Percentiles rank a stretch among this genome's conserved stretches.
Conservation (phyloP, 78 protist species). For the Dictyostelium purpureum region DNA sequence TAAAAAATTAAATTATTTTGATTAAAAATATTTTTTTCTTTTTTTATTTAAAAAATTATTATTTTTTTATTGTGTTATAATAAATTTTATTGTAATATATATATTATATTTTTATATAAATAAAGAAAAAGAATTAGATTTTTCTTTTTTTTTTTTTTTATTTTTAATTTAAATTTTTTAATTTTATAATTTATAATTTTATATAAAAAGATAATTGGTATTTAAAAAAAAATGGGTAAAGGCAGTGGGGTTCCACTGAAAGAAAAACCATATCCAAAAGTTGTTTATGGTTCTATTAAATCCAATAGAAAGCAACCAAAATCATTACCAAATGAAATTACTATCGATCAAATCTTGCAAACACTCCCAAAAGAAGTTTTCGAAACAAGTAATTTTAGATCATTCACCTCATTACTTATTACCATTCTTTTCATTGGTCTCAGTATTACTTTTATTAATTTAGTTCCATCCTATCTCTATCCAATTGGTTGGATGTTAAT, state of each 20-base stretch:
- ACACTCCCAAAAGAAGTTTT: slow-evolving; percentile 70
- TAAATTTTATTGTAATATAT: no score
- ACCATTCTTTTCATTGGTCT: slow-evolving; percentile 40
- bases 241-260: slow-evolving; percentile 28
- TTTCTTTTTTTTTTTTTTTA: no score
- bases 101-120: no score
- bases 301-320: slow-evolving; percentile 51
- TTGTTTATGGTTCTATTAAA: slow-evolving; percentile 38
- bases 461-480: slow-evolving; percentile 31
- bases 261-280: slow-evolving; percentile 39
- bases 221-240: slow-evolving; percentile 38
- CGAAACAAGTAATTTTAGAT: slow-evolving; percentile 45
- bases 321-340: slow-evolving; percentile 8
- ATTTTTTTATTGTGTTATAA: no score
- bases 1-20: no score
- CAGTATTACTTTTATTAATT: slow-evolving; percentile 1
- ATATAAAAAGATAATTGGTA: background rate
- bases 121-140: background rate
- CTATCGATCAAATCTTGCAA: slow-evolving; percentile 41
- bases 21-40: no score
- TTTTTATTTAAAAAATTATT: no score
- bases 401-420: slow-evolving; percentile 20
- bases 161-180: no score
- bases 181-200: no score
- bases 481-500: slow-evolving; percentile 75